These are phyloP conservation scores for Leptosphaerulina australis DNA, from an alignment of 2,329 filamentous ascomycete species.

Conservation along the genomic window DNA sequence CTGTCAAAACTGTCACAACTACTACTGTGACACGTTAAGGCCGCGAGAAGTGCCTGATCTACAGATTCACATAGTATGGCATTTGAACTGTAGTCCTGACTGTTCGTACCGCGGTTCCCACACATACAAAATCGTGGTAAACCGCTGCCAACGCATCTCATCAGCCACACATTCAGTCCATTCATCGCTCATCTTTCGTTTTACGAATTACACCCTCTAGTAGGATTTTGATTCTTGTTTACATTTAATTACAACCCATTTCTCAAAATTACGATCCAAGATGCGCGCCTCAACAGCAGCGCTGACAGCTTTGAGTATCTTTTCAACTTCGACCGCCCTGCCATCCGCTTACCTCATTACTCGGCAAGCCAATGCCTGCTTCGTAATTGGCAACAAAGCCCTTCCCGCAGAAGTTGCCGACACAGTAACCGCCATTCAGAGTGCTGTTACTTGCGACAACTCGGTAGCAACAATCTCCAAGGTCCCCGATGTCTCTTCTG, in stretches of 20 bases:
- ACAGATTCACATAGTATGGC: constrained; percentile 10
- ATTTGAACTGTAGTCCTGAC: constrained; percentile 11
- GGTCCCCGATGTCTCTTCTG: constrained; percentile 64
- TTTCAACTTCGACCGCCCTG: constrained; percentile 21
- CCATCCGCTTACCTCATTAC: constrained; percentile 16
- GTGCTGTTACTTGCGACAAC: constrained; percentile 58
- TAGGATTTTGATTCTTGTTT: constrained; percentile 6
- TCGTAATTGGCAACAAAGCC: constrained; percentile 58
- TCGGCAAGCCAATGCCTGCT: constrained; percentile 54
- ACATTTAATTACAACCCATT: constrained; percentile 1
- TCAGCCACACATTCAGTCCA: neutral
- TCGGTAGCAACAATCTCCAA: constrained; percentile 56
- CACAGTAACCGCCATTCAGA: constrained; percentile 52
- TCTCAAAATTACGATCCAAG: neutral
- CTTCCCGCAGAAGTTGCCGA: constrained; percentile 60
- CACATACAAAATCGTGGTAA: constrained; percentile 10
- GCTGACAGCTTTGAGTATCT: constrained; percentile 21
- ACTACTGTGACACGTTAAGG: constrained; percentile 19
- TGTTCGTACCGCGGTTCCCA: constrained; percentile 8
- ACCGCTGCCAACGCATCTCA: neutral
- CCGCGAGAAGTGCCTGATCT: constrained; percentile 23
- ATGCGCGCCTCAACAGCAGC: constrained; percentile 28
- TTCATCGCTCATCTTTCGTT: neutral
- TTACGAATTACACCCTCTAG: constrained; percentile 4
- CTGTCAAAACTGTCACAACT: constrained; percentile 20